Percentiles rank a stretch among this genome's conserved stretches.
phyloP scores from a whole-genome alignment of 1,284 basidiomycete genomes.

The Lignosus rhinocerotis region DNA sequence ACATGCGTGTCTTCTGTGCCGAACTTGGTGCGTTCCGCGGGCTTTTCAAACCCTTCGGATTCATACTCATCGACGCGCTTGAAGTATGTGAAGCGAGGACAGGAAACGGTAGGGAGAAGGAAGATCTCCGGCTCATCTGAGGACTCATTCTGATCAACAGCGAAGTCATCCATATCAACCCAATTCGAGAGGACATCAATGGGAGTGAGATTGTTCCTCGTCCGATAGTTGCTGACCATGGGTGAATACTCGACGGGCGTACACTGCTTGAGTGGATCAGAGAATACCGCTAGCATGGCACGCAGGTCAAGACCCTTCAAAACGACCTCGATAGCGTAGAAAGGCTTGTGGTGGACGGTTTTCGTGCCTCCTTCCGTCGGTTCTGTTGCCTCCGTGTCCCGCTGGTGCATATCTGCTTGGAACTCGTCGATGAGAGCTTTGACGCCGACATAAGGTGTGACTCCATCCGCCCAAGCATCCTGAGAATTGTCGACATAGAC shows the following conservation, averaged over 20 bases:
- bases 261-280: slow-evolving; percentile 65
- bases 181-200: slow-evolving; percentile 54
- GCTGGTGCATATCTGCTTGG: slow-evolving; percentile 91
- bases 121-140: slow-evolving; percentile 65
- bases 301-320: slow-evolving; percentile 80
- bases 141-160: slow-evolving; percentile 73
- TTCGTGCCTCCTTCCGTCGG: slow-evolving; percentile 54
- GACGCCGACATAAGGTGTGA: slow-evolving; percentile 79
- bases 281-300: slow-evolving; percentile 77
- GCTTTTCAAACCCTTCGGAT: slow-evolving; percentile 38
- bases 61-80: slow-evolving; percentile 47
- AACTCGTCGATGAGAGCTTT: slow-evolving; percentile 85
- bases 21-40: slow-evolving; percentile 72
- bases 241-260: slow-evolving; percentile 48
- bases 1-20: slow-evolving; percentile 85
- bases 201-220: slow-evolving; percentile 42
- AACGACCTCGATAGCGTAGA: slow-evolving; percentile 91
- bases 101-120: slow-evolving; percentile 71
- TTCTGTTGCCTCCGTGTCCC: slow-evolving; percentile 77
- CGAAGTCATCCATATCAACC: slow-evolving; percentile 83
- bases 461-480: slow-evolving; percentile 77
- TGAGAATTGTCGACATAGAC: slow-evolving; percentile 81
- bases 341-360: slow-evolving; percentile 77
- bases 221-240: slow-evolving; percentile 50
- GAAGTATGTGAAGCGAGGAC: slow-evolving; percentile 86